phyloP scores from a whole-genome alignment of 1,284 basidiomycete species.

The Volvariella volvacea region DNA sequence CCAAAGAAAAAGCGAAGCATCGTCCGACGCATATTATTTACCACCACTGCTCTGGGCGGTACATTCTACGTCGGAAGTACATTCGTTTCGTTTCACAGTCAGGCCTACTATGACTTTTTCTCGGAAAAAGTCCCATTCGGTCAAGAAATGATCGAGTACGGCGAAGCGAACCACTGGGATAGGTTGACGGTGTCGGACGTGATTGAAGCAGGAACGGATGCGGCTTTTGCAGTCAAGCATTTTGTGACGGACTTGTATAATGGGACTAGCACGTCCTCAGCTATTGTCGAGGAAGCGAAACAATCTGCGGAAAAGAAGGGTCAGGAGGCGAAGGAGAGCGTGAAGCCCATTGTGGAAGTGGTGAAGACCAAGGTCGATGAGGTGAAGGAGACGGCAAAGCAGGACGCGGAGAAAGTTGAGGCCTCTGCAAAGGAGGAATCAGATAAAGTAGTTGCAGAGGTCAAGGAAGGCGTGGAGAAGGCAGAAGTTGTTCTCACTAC shows the following conservation, averaged over 20 bases:
- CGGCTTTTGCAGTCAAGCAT: conserved; percentile 43
- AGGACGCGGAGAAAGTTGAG: conserved; percentile 23
- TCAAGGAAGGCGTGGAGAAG: conserved; percentile 57
- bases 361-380: conserved; percentile 44
- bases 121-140: conserved; percentile 74
- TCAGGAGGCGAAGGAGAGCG: conserved; percentile 26
- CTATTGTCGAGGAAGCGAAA: conserved; percentile 30
- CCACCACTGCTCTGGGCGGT: conserved; percentile 51
- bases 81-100: conserved; percentile 68
- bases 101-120: conserved; percentile 77
- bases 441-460: conserved; percentile 51
- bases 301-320: conserved; percentile 30
- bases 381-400: conserved; percentile 16
- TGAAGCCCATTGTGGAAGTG: conserved; percentile 26
- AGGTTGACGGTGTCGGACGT: conserved; percentile 56
- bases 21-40: conserved; percentile 51
- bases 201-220: conserved; percentile 47
- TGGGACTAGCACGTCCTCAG: conserved; percentile 21
- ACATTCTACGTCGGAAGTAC: conserved; percentile 79
- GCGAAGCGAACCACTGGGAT: conserved; percentile 76
- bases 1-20: conserved; percentile 46
- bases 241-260: conserved; percentile 39
- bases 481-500: conserved; percentile 63
- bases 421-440: conserved; percentile 42
- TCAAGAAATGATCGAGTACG: conserved; percentile 71